Evolutionary conservation across 225 moss, liverwort and hornwort genomes (phyloP).

Genomic region (Polytrichum formosum): DNA sequence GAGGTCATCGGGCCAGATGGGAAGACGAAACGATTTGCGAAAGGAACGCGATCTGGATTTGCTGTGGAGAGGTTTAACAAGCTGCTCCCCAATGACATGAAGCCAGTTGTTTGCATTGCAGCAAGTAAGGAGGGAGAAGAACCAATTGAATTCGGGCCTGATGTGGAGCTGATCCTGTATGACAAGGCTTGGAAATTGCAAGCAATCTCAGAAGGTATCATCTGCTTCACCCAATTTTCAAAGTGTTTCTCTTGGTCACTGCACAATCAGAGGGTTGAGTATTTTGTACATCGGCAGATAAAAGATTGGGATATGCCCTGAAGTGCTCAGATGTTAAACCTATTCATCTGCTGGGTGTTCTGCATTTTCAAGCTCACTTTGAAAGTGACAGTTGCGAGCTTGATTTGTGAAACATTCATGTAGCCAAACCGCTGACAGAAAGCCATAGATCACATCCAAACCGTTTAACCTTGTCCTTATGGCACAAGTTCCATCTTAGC

Average conservation of each 20-base stretch:
- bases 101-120: conserved; percentile 62
- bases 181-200: conserved; percentile 74
- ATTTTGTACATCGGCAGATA: too few relatives aligned
- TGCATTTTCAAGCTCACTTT: too few relatives aligned
- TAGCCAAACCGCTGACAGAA: too few relatives aligned
- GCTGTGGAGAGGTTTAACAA: conserved; percentile 83
- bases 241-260: neutral
- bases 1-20: conserved; percentile 76
- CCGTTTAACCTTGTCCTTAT: too few relatives aligned
- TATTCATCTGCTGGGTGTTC: too few relatives aligned
- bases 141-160: conserved; percentile 75
- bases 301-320: too few relatives aligned
- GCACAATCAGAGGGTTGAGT: too few relatives aligned
- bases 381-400: too few relatives aligned
- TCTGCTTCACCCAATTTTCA: conserved; percentile 4
- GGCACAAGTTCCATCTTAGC: too few relatives aligned
- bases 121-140: conserved; percentile 82
- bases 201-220: conserved; percentile 67
- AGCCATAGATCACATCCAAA: too few relatives aligned
- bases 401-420: too few relatives aligned
- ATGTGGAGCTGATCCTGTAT: conserved; percentile 75
- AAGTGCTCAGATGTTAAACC: too few relatives aligned
- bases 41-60: conserved; percentile 76
- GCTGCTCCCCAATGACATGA: conserved; percentile 39
- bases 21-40: conserved; percentile 70